Conservation (phyloP, 2,329 filamentous ascomycete species). For the Fusarium coicis region DNA sequence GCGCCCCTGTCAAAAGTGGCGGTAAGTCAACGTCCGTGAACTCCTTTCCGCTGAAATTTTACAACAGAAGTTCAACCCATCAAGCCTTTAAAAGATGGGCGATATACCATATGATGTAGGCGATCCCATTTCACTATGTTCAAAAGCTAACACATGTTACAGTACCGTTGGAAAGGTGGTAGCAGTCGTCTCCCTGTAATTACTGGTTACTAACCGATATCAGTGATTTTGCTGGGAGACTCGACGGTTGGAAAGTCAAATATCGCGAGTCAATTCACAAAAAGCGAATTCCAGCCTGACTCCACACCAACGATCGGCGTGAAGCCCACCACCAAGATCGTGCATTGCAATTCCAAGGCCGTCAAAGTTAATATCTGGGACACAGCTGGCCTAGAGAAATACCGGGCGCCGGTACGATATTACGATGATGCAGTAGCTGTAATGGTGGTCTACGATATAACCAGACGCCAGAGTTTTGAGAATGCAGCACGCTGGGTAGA, state of each 20-base stretch:
- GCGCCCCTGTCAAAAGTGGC: background rate
- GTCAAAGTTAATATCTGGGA: conserved; percentile 11
- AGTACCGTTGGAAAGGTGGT: background rate
- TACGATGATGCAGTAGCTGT: background rate
- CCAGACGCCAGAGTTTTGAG: background rate
- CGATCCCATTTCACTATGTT: too few relatives aligned
- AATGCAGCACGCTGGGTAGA: background rate
- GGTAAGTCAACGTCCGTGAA: background rate
- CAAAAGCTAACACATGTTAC: accelerated
- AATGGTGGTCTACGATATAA: background rate
- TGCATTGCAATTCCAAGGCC: background rate
- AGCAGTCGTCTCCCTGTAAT: accelerated
- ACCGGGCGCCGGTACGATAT: background rate
- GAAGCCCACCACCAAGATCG: conserved; percentile 3
- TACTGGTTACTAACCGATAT: background rate
- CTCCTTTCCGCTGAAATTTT: background rate
- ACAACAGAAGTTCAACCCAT: accelerated
- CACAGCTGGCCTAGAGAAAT: background rate
- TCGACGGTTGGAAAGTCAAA: conserved; percentile 5
- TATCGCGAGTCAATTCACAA: background rate
- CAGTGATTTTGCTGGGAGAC: conserved; percentile 7
- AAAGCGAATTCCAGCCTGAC: background rate
- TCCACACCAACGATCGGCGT: background rate
- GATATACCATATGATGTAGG: background rate
- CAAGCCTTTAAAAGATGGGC: background rate